These are phyloP conservation scores for Nepenthes gracilis DNA, from an alignment of 148 eudicot genomes.

Conservation along the genomic window DNA sequence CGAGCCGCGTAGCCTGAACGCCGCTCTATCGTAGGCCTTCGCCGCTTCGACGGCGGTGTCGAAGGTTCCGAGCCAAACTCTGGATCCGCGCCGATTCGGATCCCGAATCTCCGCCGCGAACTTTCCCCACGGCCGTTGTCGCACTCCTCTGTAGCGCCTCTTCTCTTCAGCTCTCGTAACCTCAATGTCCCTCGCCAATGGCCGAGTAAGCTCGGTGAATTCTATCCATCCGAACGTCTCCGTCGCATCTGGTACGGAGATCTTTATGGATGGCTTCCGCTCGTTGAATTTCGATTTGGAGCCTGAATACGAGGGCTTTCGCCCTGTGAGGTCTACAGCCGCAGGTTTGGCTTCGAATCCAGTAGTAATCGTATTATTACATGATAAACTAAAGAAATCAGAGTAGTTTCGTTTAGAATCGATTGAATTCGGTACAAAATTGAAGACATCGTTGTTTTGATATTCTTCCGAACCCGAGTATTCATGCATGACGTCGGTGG, in stretches of 20 bases:
- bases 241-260: conserved; percentile 11
- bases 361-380: not conserved
- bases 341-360: conserved; percentile 3
- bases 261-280: conserved; percentile 14
- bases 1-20: conserved; percentile 25
- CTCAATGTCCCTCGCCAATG: not conserved
- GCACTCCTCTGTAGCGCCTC: conserved; percentile 27
- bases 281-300: not conserved
- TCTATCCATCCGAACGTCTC: conserved; percentile 4
- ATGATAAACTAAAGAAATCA: not conserved
- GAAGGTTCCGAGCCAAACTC: conserved; percentile 35
- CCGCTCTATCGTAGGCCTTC: conserved; percentile 29
- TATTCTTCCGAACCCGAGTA: not conserved
- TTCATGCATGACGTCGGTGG: not conserved
- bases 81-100: conserved; percentile 20
- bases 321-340: conserved; percentile 5
- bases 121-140: conserved; percentile 35
- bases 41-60: conserved; percentile 32
- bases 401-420: not conserved
- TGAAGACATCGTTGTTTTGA: not conserved
- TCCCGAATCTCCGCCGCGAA: conserved; percentile 41
- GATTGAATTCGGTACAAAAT: not conserved
- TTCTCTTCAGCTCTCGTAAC: conserved; percentile 1
- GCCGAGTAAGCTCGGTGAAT: not conserved
- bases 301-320: not conserved